Conservation (phyloP, 805 yeast genomes). For the Clavispora asparagi region DNA sequence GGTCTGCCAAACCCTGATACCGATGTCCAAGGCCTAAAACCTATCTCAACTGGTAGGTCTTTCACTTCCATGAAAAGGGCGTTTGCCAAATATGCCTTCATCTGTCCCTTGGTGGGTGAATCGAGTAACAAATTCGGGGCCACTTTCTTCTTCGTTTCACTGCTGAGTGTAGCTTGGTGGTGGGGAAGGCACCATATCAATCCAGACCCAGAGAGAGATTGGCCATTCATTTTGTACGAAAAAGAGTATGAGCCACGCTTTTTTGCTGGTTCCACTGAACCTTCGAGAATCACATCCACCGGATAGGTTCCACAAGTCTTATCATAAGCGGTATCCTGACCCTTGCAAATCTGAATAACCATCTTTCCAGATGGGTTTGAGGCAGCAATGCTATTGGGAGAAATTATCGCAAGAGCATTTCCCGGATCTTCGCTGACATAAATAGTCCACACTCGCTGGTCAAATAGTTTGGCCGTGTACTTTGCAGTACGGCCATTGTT, state of each 20-base stretch:
- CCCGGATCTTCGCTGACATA: constrained; percentile 45
- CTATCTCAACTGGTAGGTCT: constrained; percentile 35
- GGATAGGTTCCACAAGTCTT: constrained; percentile 60
- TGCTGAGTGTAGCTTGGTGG: constrained; percentile 37
- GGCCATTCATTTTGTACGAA: constrained; percentile 24
- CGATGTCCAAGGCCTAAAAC: constrained; percentile 55
- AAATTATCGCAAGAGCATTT: constrained; percentile 23
- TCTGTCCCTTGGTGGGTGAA: constrained; percentile 46
- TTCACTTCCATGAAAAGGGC: constrained; percentile 38
- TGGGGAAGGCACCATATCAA: constrained; percentile 52
- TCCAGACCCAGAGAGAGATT: constrained; percentile 20
- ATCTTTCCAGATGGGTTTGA: constrained; percentile 22
- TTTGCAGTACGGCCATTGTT: constrained; percentile 40
- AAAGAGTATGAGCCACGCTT: constrained; percentile 25
- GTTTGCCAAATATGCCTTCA: constrained; percentile 40
- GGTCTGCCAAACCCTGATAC: constrained; percentile 7
- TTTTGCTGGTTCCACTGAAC: constrained; percentile 25
- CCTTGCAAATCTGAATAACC: constrained; percentile 54
- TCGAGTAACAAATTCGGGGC: constrained; percentile 33
- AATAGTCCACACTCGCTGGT: constrained; percentile 60
- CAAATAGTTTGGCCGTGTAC: constrained; percentile 49
- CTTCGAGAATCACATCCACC: constrained; percentile 39
- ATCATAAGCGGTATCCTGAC: constrained; percentile 44
- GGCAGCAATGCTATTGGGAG: constrained; percentile 33
- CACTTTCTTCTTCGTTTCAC: constrained; percentile 18